A percentile compares a stretch with the other conserved stretches of the same genome.
These are phyloP conservation scores for Pestalotiopsis sp. DNA, from an alignment of 2,329 filamentous ascomycete genomes.

Conservation along the genomic window DNA sequence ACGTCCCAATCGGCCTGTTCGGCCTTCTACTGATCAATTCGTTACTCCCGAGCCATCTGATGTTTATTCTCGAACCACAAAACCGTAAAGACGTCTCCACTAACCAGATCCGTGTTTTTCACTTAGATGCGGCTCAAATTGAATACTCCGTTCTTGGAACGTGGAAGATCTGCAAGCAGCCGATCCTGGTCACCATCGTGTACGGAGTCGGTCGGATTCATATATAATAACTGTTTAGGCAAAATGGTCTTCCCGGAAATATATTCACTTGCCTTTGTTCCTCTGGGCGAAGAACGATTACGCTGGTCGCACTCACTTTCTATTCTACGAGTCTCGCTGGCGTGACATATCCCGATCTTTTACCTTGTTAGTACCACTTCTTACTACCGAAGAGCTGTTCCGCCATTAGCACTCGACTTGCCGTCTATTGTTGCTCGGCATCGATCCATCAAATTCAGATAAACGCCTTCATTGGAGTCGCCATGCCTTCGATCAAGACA, in stretches of 20 bases:
- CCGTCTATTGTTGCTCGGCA: too few relatives aligned
- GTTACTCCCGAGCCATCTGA: not conserved
- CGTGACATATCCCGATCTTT: not conserved
- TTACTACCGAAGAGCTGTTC: not conserved
- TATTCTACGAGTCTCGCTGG: not conserved
- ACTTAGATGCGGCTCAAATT: slow-evolving; percentile 10
- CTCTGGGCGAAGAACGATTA: not conserved
- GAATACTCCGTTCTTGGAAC: slow-evolving; percentile 3
- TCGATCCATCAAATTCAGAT: not conserved
- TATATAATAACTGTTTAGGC: slow-evolving; percentile 6
- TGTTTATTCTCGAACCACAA: not conserved
- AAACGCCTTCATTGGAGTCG: not conserved
- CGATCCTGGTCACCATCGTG: not conserved
- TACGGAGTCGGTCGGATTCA: not conserved
- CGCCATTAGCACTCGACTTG: too few relatives aligned
- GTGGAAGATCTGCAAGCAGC: slow-evolving; percentile 9
- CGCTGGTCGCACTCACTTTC: not conserved
- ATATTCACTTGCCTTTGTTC: not conserved
- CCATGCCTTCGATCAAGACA: not conserved
- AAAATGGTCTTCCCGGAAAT: not conserved
- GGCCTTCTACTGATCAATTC: not conserved
- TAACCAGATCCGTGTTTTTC: not conserved
- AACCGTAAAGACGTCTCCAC: not conserved
- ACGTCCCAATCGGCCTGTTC: not conserved
- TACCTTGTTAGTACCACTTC: not conserved